Evolutionary conservation across 306 rosid genomes (phyloP).

Genomic region (Cicer judaicum): DNA sequence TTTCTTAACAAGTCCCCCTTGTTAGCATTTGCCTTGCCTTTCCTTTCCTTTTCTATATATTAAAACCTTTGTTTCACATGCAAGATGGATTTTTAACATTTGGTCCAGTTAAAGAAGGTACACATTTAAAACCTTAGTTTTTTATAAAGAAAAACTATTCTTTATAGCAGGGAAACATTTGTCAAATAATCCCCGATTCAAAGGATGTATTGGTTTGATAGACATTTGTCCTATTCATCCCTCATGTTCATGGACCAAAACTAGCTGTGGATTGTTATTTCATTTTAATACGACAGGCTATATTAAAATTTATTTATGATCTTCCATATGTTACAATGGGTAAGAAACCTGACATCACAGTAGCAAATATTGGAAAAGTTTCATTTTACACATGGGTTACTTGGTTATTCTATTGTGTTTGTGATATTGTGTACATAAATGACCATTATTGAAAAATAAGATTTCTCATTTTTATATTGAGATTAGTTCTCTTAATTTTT

Average conservation of each 20-base stretch:
- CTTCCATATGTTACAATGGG: conserved; percentile 3
- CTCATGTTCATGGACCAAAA: conserved; percentile 8
- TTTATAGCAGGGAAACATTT: conserved; percentile 3
- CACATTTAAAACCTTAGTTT: not conserved
- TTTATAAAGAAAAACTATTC: not conserved
- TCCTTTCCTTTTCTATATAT: not conserved
- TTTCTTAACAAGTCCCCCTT: no score
- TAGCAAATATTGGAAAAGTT: conserved; percentile 25
- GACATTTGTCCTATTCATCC: conserved; percentile 16
- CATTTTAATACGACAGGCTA: not conserved
- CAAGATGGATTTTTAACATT: not conserved
- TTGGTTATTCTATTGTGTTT: not conserved
- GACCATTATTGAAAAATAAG: conserved; percentile 5
- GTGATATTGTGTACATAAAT: not conserved
- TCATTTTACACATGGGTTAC: not conserved
- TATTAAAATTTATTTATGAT: conserved; percentile 11
- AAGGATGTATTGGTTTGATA: not conserved
- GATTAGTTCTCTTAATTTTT: conserved; percentile 25
- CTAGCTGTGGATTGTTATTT: conserved; percentile 10
- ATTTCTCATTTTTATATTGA: conserved; percentile 5
- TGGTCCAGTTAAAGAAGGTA: not conserved
- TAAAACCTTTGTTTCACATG: conserved; percentile 27
- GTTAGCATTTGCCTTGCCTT: no score
- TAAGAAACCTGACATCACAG: not conserved
- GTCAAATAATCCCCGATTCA: not conserved